Base-by-base conservation (phyloP, 352 stramenopile species). In the Phytophthora tubulina region DNA sequence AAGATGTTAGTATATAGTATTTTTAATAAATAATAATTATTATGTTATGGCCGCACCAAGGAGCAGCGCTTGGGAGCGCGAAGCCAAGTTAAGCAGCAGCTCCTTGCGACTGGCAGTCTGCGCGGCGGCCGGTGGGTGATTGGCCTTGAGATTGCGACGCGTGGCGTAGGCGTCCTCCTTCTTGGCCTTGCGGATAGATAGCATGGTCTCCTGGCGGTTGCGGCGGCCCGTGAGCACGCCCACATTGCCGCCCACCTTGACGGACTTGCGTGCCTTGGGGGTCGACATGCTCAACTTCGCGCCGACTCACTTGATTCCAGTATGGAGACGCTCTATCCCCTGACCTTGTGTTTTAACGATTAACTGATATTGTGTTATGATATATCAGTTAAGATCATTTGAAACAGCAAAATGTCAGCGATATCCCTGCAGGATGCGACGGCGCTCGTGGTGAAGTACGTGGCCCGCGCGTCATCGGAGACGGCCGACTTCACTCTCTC, bases 131-230 rank as follows among this genome's bases (percentile, higher is more conserved):
- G 67, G 73, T 50, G 85, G 81, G 72, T 89, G 82, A 69, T 95
- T 93, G 67, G 89, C 81, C 60, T 94, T 94, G 46, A 96, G 75
- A 66, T 96, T 96, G 64, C 89, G 87, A 31, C 89, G 86, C 69
- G 86, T 94, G 56, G 89, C 87, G 73, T 96, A 96, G 14, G 86
- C 89, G 73, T 96, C 89, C 72, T 96, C 89, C 59, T 96, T 96
- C 77, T 94, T 95, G 59, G 89, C 86, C 73, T 96, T 96, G 67
- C 89, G 89, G 72, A 96, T 95, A 27, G 85, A 90, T 38, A 96
- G 75, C 84, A 95, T 92, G 2, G 88, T 95, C 79, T 95, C 82
- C 74, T 95, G 88, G 48, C 88, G 88, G 73, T 95, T 95, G 72
- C 88, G 88, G 54, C 88, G 81, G 48, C 88, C 88, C 39, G 88